Evolutionary conservation across 2,329 filamentous ascomycete genomes (phyloP), one percentile per base, ranked within the genome.

Genomic region (Paramyrothecium roridum): DNA sequence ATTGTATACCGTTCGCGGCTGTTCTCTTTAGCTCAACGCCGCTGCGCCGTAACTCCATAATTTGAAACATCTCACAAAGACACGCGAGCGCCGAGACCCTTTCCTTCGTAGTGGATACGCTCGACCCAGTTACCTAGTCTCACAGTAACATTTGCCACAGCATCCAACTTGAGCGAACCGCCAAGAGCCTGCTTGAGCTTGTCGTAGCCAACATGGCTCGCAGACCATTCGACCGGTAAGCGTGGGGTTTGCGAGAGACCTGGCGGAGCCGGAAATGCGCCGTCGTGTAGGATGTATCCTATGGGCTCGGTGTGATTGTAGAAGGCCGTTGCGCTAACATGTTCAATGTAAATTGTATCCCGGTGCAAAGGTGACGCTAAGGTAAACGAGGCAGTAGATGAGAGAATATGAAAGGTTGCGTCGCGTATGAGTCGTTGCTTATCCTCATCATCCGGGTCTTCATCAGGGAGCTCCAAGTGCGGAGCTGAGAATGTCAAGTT

Each of bases 371-470:
- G 95, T 1, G 93, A 97, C 43, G 87, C 80, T 21, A 98, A 80
- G 0, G 84, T 86, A 71, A 99, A 97, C 1, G 88, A 85, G 3
- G 93, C 93, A 0, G 91, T 92, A 1, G 91, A 96, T 17, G 90
- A 89, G 59, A 95, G 81, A 52, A 98, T 73, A 73, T 98, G 92
- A 72, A 99, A 87, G 8, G 87, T 93, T 12, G 93, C 90, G 63
- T 91, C 87, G 67, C 88, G 84, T 63, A 99, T 91, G 70, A 98
- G 97, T 60, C 85, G 85, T 12, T 74, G 71, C 16, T 76, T 67
- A 30, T 68, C 66, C 10, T 69, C 65, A 13, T 68, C 67, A 21
- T 71, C 72, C 67, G 73, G 63, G 3, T 64, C 67, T n/a, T 67
- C 65, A 66, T 80, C 79, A 17, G 86, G 87, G 1, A 84, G 71